Percentiles rank a stretch among this genome's conserved stretches.
These are phyloP conservation scores for Aspergillus hortae DNA, from an alignment of 2,329 filamentous ascomycete species.

Conservation along the genomic window DNA sequence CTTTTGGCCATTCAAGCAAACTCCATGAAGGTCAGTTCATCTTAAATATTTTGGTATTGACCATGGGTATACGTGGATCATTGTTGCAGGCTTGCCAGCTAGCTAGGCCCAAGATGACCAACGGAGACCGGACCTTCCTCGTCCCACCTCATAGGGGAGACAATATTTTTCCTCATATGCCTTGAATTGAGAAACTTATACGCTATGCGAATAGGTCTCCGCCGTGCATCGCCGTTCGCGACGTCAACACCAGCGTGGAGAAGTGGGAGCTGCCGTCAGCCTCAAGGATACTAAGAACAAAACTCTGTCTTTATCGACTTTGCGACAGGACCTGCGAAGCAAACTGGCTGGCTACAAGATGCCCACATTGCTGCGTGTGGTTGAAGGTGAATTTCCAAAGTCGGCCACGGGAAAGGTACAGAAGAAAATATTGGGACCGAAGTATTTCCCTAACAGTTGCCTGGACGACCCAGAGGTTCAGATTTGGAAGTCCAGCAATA, in stretches of 20 bases:
- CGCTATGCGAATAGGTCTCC: constrained; percentile 26
- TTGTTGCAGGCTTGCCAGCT: not conserved
- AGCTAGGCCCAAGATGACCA: too few relatives aligned
- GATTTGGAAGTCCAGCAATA: not conserved
- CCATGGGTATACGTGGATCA: too few relatives aligned
- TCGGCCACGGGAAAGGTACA: constrained; percentile 80
- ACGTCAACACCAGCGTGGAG: constrained; percentile 30
- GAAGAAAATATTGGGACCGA: constrained; percentile 33
- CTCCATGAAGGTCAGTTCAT: too few relatives aligned
- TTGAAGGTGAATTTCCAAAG: constrained; percentile 51
- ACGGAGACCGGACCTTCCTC: not conserved
- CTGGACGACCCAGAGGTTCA: constrained; percentile 13
- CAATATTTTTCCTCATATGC: constrained; percentile 29
- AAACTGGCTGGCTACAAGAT: constrained; percentile 80
- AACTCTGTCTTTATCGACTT: constrained; percentile 27
- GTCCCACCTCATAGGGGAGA: constrained; percentile 12
- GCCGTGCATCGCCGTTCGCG: constrained; percentile 26
- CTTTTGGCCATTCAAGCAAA: not conserved
- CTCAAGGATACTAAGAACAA: constrained; percentile 21
- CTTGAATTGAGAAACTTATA: constrained; percentile 30
- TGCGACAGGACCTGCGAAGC: constrained; percentile 35
- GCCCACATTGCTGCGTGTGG: constrained; percentile 76
- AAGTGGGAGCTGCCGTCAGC: constrained; percentile 49
- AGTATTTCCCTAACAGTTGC: constrained; percentile 33
- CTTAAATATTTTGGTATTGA: too few relatives aligned